Base-by-base conservation (phyloP, 768 basidiomycete species). In the Leccinum incarnatum region DNA sequence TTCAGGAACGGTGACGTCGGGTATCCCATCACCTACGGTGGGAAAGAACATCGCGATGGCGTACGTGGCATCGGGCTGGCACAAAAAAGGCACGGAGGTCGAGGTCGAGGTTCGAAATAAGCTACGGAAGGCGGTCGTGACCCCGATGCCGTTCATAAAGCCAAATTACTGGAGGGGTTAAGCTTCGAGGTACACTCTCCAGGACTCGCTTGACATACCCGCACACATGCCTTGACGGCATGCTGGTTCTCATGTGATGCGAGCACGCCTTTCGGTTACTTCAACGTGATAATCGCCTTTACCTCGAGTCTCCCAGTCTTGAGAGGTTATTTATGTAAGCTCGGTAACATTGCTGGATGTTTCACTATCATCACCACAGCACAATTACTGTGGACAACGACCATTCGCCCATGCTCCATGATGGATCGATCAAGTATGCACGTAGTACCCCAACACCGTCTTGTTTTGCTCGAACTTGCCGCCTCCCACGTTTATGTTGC, bases 11-110 rank as follows among this genome's bases (percentile, higher is more conserved):
- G 83, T 98, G 49, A 99, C 95, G 0, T 98, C 95, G 1, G 97
- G 96, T 49, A 97, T 98, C 61, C 97, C 97, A 14, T 94, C 94
- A 0, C 96, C 95, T 0, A 89, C 93, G 1, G 78, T 94, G 3
- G 85, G 84, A 1, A 87, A 88, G 72, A 98, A 99, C 73, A 93
- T 98, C 65, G 93, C 95, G 1, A 98, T 98, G 96, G 96, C 87
- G 1, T 98, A 98, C 67, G 81, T 98, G 50, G 71, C 78, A 62
- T 81, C 78, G 21, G 94, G 93, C 0, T 86, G 80, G 74, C 92
- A 96, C 76, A 98, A 95, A 77, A 95, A 92, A 72, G 93, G 92
- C 11, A 96, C 89, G 0, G 83, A 88, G 69, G 78, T 98, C 4
- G 80, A 82, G 52, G 87, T 98, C 15, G 89, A 95, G 59, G 89